phyloP scores from a whole-genome alignment of 2,329 filamentous ascomycete genomes.

The Arachnomyces sp. region DNA sequence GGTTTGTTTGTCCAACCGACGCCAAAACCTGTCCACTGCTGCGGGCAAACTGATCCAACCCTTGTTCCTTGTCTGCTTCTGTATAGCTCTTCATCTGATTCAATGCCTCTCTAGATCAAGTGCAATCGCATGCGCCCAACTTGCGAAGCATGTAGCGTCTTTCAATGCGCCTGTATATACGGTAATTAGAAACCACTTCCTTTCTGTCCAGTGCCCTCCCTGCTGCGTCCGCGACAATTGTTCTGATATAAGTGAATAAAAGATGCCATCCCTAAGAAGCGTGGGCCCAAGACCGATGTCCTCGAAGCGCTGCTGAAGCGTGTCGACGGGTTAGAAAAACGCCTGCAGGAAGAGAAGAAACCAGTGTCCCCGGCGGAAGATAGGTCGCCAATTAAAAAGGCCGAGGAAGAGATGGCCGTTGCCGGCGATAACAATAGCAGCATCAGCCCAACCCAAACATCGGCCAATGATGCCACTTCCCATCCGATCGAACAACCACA shows the following conservation, averaged over 20 bases:
- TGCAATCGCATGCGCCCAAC: slow-evolving; percentile 78
- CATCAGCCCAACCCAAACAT: slow-evolving; percentile 17
- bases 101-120: slow-evolving; percentile 61
- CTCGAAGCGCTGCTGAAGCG: slow-evolving; percentile 76
- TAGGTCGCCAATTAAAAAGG: slow-evolving; percentile 34
- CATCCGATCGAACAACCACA: slow-evolving; percentile 10
- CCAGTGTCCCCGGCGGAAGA: slow-evolving; percentile 35
- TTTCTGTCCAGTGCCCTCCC: slow-evolving; percentile 6
- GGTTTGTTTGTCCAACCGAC: slow-evolving; percentile 42
- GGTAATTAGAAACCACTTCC: slow-evolving; percentile 47
- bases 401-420: slow-evolving; percentile 11
- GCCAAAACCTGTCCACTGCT: no score
- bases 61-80: no score
- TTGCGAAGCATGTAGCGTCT: slow-evolving; percentile 83
- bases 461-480: slow-evolving; percentile 6
- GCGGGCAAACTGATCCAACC: no score
- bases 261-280: slow-evolving; percentile 86
- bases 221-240: neutral
- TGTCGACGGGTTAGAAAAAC: slow-evolving; percentile 76
- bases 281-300: slow-evolving; percentile 84
- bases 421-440: slow-evolving; percentile 10
- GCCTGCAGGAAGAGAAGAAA: slow-evolving; percentile 61
- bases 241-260: slow-evolving; percentile 10
- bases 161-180: slow-evolving; percentile 81
- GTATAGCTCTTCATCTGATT: slow-evolving; percentile 4